Evolutionary conservation across 2,329 filamentous ascomycete genomes (phyloP).

Genomic region (Colletotrichum neosansevieriae): DNA sequence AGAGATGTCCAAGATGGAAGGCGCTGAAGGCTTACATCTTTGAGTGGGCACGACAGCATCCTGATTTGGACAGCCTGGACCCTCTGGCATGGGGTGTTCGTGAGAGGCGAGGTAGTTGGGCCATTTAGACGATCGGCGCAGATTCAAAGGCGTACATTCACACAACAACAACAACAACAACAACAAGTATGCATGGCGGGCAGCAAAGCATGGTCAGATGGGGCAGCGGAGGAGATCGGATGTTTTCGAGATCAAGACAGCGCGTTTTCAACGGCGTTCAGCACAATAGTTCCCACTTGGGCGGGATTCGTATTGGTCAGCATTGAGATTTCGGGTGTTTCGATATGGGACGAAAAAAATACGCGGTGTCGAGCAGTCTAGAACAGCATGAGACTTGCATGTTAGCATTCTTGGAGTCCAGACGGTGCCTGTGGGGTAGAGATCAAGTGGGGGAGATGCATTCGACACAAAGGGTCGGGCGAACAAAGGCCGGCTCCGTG

Average conservation of each 20-base stretch:
- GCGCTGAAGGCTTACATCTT: slow-evolving; percentile 85
- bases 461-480: slow-evolving; percentile 12
- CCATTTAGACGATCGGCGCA: slow-evolving; percentile 55
- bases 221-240: background rate
- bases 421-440: slow-evolving; percentile 29
- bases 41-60: slow-evolving; percentile 92
- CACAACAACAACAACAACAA: too few species aligned
- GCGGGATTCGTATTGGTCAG: slow-evolving; percentile 12
- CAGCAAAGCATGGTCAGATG: slow-evolving; percentile 4
- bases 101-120: slow-evolving; percentile 79
- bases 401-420: slow-evolving; percentile 15
- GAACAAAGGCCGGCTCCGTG: background rate
- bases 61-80: slow-evolving; percentile 73
- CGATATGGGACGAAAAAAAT: slow-evolving; percentile 24
- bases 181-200: background rate
- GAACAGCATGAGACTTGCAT: slow-evolving; percentile 25
- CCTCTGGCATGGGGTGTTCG: slow-evolving; percentile 76
- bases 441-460: slow-evolving; percentile 18
- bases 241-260: slow-evolving; percentile 17
- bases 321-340: slow-evolving; percentile 28
- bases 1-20: slow-evolving; percentile 80
- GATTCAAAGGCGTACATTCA: background rate
- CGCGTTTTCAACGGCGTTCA: slow-evolving; percentile 26
- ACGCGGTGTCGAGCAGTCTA: slow-evolving; percentile 14
- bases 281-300: background rate